phyloP scores from a whole-genome alignment of 192 early-diverging fungal genomes.

The Borealophlyctis nickersoniae region DNA sequence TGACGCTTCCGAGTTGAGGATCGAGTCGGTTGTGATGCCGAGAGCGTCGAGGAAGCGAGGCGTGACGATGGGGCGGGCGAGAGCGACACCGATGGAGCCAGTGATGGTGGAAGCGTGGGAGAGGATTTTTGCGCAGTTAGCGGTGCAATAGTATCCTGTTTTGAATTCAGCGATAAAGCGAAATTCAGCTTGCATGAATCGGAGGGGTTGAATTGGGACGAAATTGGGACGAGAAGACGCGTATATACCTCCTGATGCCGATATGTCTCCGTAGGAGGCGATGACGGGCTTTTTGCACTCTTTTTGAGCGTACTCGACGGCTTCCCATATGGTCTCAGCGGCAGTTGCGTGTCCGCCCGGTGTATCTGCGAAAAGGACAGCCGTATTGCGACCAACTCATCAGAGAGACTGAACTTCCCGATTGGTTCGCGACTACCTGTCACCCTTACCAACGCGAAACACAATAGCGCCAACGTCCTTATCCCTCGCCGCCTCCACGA shows the following conservation, averaged over 20 bases:
- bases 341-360: constrained; percentile 67
- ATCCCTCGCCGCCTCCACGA: constrained; percentile 56
- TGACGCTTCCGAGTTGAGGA: constrained; percentile 46
- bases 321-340: constrained; percentile 64
- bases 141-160: constrained; percentile 57
- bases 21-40: constrained; percentile 60
- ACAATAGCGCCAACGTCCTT: constrained; percentile 56
- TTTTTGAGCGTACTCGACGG: constrained; percentile 50
- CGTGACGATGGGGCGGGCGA: constrained; percentile 52
- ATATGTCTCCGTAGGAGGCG: constrained; percentile 58
- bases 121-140: constrained; percentile 56
- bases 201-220: no score
- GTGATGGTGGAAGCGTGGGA: constrained; percentile 65
- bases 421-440: no score
- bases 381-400: no score
- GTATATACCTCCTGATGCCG: constrained; percentile 37
- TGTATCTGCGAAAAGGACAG: no score
- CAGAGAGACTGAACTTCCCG: no score
- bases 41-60: constrained; percentile 53
- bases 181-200: no score
- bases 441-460: constrained; percentile 66
- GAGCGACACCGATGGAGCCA: constrained; percentile 71
- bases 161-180: no score
- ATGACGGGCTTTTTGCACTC: constrained; percentile 62
- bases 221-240: no score